Conservation (phyloP, 768 basidiomycete genomes). For the Collybia nuda region DNA sequence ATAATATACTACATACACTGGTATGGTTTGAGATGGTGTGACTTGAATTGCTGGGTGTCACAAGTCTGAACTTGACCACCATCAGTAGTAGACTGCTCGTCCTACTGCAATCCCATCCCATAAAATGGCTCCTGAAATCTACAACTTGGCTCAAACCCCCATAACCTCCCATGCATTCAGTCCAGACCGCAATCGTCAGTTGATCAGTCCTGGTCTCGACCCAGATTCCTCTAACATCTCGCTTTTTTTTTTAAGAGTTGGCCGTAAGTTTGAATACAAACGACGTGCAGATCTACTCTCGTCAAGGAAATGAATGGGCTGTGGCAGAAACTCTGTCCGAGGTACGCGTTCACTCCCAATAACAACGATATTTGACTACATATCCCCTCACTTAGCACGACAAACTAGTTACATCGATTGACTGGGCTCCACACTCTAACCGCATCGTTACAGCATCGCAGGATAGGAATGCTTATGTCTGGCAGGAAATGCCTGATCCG, state of each 20-base stretch:
- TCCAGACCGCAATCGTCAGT: constrained; percentile 82
- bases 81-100: constrained; percentile 86
- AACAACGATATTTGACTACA: background rate
- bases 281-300: constrained; percentile 80
- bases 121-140: constrained; percentile 69
- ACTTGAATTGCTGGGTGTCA: no score
- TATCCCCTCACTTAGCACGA: constrained; percentile 72
- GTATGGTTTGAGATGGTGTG: no score
- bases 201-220: background rate
- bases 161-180: constrained; percentile 92
- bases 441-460: constrained; percentile 99
- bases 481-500: constrained; percentile 80
- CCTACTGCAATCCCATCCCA: constrained; percentile 45
- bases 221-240: constrained; percentile 3
- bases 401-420: constrained; percentile 95
- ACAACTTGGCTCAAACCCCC: constrained; percentile 76
- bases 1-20: no score
- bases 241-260: constrained; percentile 56
- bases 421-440: constrained; percentile 97
- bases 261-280: constrained; percentile 90
- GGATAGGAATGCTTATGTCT: constrained; percentile 98
- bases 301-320: constrained; percentile 67
- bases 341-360: constrained; percentile 40
- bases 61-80: no score
- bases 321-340: constrained; percentile 79